Evolutionary conservation across 495 filamentous ascomycete genomes (phyloP).

Genomic region (Articulospora tetracladia): DNA sequence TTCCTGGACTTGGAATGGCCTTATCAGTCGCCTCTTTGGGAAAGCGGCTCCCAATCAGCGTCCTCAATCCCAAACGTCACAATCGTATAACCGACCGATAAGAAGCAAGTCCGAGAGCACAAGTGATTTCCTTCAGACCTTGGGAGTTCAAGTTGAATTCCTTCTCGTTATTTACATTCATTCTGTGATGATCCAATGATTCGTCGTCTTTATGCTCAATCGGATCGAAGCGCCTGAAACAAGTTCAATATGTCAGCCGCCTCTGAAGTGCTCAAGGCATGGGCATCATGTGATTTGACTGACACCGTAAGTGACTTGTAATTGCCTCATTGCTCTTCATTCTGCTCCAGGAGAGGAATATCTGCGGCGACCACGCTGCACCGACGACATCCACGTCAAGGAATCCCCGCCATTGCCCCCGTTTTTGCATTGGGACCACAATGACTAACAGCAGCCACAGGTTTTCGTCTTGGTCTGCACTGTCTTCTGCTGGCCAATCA

Average conservation of each 20-base stretch:
- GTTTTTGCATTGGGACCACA: background rate
- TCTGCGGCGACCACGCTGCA: too few species aligned
- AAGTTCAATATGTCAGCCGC: background rate
- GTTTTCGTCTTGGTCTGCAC: conserved; percentile 56
- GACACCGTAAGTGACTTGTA: conserved; percentile 16
- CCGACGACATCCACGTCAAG: too few species aligned
- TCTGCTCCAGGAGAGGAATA: background rate
- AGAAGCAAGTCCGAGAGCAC: conserved; percentile 1
- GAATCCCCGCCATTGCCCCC: too few species aligned
- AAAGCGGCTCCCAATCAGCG: conserved; percentile 1
- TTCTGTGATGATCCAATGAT: background rate
- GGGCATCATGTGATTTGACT: conserved; percentile 20
- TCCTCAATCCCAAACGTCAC: background rate
- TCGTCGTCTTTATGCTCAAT: background rate
- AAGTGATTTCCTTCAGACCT: background rate
- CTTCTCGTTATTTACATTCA: background rate
- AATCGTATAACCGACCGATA: background rate
- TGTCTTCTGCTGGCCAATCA: conserved; percentile 90
- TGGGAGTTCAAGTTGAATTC: too few species aligned
- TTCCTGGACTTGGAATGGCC: background rate
- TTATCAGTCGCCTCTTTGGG: conserved; percentile 16
- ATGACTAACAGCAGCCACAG: background rate
- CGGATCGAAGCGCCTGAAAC: background rate
- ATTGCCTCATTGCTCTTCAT: background rate
- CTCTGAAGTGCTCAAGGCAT: conserved; percentile 13